A percentile compares a stretch with the other conserved stretches of the same genome.
Evolutionary conservation across 108 stramenopile species (phyloP).

Genomic region (Hondaea fermentalgiana): DNA sequence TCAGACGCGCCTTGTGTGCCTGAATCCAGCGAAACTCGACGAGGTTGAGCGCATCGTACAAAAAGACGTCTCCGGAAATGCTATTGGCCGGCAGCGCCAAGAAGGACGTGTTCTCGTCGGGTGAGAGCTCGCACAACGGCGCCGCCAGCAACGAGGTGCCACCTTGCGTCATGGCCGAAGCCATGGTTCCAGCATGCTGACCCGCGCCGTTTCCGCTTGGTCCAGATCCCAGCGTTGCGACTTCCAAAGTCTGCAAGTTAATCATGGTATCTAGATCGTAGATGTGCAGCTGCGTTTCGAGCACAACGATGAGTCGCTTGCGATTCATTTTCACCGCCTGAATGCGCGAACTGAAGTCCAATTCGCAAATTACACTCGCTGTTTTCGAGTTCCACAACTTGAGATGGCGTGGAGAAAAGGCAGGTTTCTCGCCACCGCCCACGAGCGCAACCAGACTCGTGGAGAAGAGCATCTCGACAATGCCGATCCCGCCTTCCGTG

Average conservation of each 20-base stretch:
- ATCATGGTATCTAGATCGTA: conserved; percentile 48
- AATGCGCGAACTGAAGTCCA: conserved; percentile 38
- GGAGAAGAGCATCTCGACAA: conserved; percentile 52
- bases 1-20: conserved; percentile 39
- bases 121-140: conserved; percentile 4
- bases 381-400: conserved; percentile 47
- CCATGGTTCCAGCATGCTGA: conserved; percentile 33
- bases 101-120: conserved; percentile 19
- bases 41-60: conserved; percentile 44
- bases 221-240: conserved; percentile 15
- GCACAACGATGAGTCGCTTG: conserved; percentile 37
- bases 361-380: conserved; percentile 37
- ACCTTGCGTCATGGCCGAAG: not conserved
- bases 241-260: conserved; percentile 40
- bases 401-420: conserved; percentile 41
- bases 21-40: conserved; percentile 43
- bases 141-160: not conserved
- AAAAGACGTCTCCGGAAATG: conserved; percentile 24
- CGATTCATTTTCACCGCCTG: conserved; percentile 45
- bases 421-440: conserved; percentile 38
- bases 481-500: conserved; percentile 36
- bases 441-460: conserved; percentile 47
- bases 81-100: conserved; percentile 14
- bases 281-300: conserved; percentile 36
- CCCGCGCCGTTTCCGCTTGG: conserved; percentile 30